phyloP scores from a whole-genome alignment of 768 basidiomycete genomes.

The Podaxis carcinomalis region DNA sequence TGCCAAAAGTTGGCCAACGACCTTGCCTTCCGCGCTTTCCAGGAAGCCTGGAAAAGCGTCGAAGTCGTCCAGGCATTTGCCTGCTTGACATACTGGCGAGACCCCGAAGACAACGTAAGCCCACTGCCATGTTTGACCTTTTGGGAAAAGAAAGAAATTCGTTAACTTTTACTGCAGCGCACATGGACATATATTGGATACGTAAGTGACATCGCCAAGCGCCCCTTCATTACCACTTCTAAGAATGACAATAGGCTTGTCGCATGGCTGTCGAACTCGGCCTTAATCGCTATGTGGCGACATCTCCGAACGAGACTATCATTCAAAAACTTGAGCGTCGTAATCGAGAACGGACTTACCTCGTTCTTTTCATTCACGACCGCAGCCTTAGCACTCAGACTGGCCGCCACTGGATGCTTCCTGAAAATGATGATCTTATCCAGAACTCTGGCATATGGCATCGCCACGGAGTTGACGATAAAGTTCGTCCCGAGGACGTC shows the following conservation, averaged over 20 bases:
- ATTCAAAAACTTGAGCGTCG: constrained; percentile 70
- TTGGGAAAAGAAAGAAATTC: constrained; percentile 7
- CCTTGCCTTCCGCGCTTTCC: constrained; percentile 73
- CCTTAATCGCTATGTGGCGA: constrained; percentile 63
- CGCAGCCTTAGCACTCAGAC: constrained; percentile 85
- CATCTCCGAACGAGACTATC: constrained; percentile 56
- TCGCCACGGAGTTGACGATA: constrained; percentile 44
- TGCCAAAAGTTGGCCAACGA: constrained; percentile 73
- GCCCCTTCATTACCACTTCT: constrained; percentile 5
- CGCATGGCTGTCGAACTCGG: constrained; percentile 86
- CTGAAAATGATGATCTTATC: constrained; percentile 72
- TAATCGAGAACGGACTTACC: constrained; percentile 81
- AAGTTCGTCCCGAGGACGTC: constrained; percentile 72
- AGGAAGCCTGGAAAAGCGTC: constrained; percentile 73
- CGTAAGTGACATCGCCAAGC: constrained; percentile 36
- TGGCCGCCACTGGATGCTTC: constrained; percentile 84
- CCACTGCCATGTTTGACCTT: constrained; percentile 10
- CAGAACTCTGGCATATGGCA: constrained; percentile 71
- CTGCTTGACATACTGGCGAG: constrained; percentile 87
- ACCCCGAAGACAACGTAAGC: constrained; percentile 77
- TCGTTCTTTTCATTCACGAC: constrained; percentile 84
- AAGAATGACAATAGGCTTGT: constrained; percentile 50
- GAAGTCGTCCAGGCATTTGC: constrained; percentile 89
- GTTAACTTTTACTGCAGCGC: constrained; percentile 38
- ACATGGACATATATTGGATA: constrained; percentile 90